Evolutionary conservation across 1,139 yeast species (phyloP), one percentile per base, ranked within the genome.

Genomic region (Magnusiomyces starmeri): DNA sequence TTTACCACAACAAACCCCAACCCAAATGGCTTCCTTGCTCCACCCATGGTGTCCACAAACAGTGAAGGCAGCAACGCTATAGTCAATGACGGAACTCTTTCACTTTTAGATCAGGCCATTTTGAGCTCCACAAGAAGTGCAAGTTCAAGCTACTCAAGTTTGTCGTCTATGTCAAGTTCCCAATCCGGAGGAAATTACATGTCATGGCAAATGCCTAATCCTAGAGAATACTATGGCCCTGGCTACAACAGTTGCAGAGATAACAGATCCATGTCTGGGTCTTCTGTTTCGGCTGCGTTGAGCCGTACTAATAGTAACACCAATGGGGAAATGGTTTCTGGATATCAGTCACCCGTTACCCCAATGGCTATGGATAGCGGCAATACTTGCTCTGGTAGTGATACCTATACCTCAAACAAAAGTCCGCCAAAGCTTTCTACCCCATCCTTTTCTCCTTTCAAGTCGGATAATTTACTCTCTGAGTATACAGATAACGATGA

Each of bases 61-160:
- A n/a, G n/a, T 32, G 12, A 4, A 32, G 37, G 37, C 37, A 6
- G 18, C n/a, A 18, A n/a, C n/a, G 12, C 37, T 10, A 10, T 18
- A 4, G n/a, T 32, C n/a, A 22, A 43, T 29, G 39, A 43, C 21
- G 12, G 21, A 10, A 9, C 37, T 7, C 14, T 25, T 18, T 16
- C 9, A 4, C 20, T 27, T 3, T 29, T 43, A 20, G 46, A 43
- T 12, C 37, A 21, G 21, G 37, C 46, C 2, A 21, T 20, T 4
- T n/a, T 29, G 26, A 43, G 22, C 26, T 32, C 37, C 6, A 26
- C 21, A n/a, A 26, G 32, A 26, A 43, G 46, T 26, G 22, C 46
- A 29, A 43, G 26, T 16, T 43, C 46, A 21, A 43, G 46, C 22
- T 43, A 18, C 16, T 43, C 46, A 4, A 26, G 37, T 6, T 21